Conservation (phyloP, 495 filamentous ascomycete species). For the Podospora bellae-mahoneyi region DNA sequence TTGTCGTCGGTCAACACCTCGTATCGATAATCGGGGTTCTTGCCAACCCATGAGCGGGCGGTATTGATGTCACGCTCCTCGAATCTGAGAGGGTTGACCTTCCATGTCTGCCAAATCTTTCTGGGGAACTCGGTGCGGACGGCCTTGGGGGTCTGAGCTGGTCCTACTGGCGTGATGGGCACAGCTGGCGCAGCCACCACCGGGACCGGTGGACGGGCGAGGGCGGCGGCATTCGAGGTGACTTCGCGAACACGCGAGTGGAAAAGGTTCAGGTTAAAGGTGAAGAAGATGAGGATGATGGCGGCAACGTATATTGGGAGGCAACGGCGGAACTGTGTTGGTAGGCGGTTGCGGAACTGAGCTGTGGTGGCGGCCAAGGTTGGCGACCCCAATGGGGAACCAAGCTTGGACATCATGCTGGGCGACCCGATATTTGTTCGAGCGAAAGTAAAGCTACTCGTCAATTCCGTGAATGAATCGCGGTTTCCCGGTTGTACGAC, state of each 20-base stretch:
- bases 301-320: slow-evolving; percentile 35
- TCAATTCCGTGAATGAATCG: background rate
- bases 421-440: background rate
- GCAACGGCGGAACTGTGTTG: slow-evolving; percentile 36
- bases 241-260: slow-evolving; percentile 22
- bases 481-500: background rate
- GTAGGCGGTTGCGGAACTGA: slow-evolving; percentile 38
- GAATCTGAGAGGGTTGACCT: slow-evolving; percentile 56
- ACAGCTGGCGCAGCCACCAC: background rate
- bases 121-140: slow-evolving; percentile 31
- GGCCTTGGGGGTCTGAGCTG: slow-evolving; percentile 10
- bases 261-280: slow-evolving; percentile 44
- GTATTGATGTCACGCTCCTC: slow-evolving; percentile 51
- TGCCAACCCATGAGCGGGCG: slow-evolving; percentile 55
- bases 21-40: slow-evolving; percentile 59
- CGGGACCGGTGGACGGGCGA: slow-evolving; percentile 7
- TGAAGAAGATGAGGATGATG: slow-evolving; percentile 38
- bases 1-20: slow-evolving; percentile 64
- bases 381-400: slow-evolving; percentile 38
- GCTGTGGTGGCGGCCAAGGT: slow-evolving; percentile 35
- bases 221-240: background rate
- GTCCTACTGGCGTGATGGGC: background rate
- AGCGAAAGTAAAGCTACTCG: background rate
- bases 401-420: slow-evolving; percentile 40
- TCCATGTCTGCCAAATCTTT: slow-evolving; percentile 67